Conservation (phyloP, 805 yeast species). For the Barnettozyma sucrosica region DNA sequence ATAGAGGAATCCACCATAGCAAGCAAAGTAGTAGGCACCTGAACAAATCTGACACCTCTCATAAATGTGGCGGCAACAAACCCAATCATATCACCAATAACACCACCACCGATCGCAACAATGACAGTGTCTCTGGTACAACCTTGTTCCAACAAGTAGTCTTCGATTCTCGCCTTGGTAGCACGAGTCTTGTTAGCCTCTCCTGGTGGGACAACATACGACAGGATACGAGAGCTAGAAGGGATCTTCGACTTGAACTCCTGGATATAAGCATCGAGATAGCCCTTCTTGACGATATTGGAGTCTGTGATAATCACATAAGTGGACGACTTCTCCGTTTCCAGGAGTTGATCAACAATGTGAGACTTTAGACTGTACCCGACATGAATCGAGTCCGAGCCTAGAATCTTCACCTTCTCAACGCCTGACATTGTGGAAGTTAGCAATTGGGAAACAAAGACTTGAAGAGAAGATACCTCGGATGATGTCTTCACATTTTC, state of each 20-base stretch:
- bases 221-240: constrained; percentile 55
- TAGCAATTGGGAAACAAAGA: not conserved
- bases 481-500: not conserved
- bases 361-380: constrained; percentile 78
- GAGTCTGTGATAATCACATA: constrained; percentile 88
- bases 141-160: constrained; percentile 70
- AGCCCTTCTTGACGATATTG: constrained; percentile 64
- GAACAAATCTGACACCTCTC: constrained; percentile 94
- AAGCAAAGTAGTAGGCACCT: constrained; percentile 86
- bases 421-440: constrained; percentile 11
- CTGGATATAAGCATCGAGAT: constrained; percentile 41
- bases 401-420: constrained; percentile 67
- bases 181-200: constrained; percentile 84
- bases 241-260: constrained; percentile 43
- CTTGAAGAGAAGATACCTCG: not conserved
- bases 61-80: constrained; percentile 98
- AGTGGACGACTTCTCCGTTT: constrained; percentile 71
- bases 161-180: constrained; percentile 91
- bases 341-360: constrained; percentile 61
- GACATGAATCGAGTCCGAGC: constrained; percentile 79
- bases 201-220: constrained; percentile 83
- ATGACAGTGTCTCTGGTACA: constrained; percentile 96
- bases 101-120: constrained; percentile 96
- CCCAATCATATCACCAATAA: constrained; percentile 98
- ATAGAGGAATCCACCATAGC: constrained; percentile 98